These are phyloP conservation scores for Simplicillium aogashimaense DNA, from an alignment of 2,329 filamentous ascomycete species.

Conservation along the genomic window DNA sequence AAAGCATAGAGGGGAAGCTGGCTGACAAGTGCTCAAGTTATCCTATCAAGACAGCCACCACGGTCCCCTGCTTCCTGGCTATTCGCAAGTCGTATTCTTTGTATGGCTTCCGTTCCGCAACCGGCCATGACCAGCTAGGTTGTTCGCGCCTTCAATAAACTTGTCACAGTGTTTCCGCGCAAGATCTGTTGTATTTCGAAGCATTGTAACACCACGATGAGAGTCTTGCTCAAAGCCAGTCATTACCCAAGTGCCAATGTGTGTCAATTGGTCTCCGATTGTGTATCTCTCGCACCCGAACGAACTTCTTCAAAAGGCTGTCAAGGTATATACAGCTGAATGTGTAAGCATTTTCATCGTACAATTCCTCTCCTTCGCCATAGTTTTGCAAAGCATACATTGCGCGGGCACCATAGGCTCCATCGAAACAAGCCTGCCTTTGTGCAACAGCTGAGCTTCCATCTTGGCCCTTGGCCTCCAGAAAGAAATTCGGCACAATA, in stretches of 20 bases:
- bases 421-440: constrained; percentile 22
- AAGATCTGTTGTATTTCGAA: constrained; percentile 28
- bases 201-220: constrained; percentile 21
- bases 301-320: constrained; percentile 25
- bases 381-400: constrained; percentile 26
- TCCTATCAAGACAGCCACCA: too few species aligned
- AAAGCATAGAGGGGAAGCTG: too few species aligned
- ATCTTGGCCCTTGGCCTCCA: constrained; percentile 26
- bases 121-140: too few species aligned
- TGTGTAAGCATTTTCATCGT: constrained; percentile 27
- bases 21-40: too few species aligned
- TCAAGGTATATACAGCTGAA: constrained; percentile 26
- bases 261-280: too few species aligned
- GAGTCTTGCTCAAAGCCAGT: constrained; percentile 18
- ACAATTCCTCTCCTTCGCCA: constrained; percentile 16
- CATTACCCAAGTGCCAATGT: constrained; percentile 17
- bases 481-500: constrained; percentile 29
- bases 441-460: constrained; percentile 16
- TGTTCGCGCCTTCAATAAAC: too few species aligned
- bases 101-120: too few species aligned
- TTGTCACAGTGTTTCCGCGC: too few species aligned
- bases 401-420: constrained; percentile 21
- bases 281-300: constrained; percentile 27
- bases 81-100: too few species aligned
- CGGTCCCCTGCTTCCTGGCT: too few species aligned